phyloP scores from a whole-genome alignment of 2,329 filamentous ascomycete species.

The Trichoderma hamatum region DNA sequence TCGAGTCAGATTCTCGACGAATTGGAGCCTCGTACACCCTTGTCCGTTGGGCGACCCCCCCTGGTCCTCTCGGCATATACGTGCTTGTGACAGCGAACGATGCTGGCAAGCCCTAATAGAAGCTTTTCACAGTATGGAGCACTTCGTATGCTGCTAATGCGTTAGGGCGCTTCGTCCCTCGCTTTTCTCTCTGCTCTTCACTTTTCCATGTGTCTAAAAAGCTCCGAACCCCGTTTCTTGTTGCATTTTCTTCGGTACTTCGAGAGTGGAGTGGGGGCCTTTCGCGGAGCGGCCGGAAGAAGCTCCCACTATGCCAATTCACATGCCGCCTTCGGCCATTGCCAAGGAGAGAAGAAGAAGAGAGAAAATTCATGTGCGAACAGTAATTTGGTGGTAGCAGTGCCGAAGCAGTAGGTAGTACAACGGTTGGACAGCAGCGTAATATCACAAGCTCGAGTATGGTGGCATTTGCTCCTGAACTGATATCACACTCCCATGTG shows the following conservation, averaged over 20 bases:
- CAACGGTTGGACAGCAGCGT: neutral
- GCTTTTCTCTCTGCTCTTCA: neutral
- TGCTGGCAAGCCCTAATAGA: neutral
- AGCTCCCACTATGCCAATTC: neutral
- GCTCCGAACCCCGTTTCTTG: slow-evolving; percentile 7
- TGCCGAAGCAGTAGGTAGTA: neutral
- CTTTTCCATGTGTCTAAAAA: neutral
- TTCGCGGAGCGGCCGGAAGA: slow-evolving; percentile 23
- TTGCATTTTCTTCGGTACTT: slow-evolving; percentile 2
- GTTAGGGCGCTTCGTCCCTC: neutral
- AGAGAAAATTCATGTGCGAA: neutral
- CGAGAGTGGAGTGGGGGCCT: slow-evolving; percentile 1
- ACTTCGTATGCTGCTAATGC: neutral
- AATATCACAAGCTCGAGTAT: neutral
- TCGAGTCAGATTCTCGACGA: slow-evolving; percentile 21
- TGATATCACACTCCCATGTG: neutral
- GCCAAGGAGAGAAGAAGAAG: neutral
- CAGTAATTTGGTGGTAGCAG: neutral
- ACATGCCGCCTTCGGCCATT: slow-evolving; percentile 11
- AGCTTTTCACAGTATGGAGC: neutral
- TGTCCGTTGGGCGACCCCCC: neutral
- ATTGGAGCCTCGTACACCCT: slow-evolving; percentile 5
- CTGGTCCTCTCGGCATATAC: neutral
- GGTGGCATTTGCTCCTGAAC: neutral
- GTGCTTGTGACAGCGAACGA: neutral